phyloP scores from a whole-genome alignment of 2,329 filamentous ascomycete species.

The Colletotrichum sublineola region DNA sequence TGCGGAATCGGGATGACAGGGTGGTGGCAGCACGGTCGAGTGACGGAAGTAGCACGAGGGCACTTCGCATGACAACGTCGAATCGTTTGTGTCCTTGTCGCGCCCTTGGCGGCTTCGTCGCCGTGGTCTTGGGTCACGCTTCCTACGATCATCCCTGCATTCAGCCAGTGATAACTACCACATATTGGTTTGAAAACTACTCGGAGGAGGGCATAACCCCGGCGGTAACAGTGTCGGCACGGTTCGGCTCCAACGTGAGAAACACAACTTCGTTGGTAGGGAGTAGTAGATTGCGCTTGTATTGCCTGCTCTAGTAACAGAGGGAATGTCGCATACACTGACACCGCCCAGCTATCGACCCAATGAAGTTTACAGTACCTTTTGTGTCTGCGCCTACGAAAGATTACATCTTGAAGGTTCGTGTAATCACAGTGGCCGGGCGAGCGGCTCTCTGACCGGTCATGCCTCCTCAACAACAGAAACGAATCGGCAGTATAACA shows the following conservation, averaged over 20 bases:
- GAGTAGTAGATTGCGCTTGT: not conserved
- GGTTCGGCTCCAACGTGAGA: conserved; percentile 9
- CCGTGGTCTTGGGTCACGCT: not conserved
- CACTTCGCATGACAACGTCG: conserved; percentile 27
- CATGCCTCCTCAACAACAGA: conserved; percentile 45
- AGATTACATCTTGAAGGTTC: not conserved
- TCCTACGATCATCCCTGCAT: conserved; percentile 31
- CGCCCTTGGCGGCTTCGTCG: conserved; percentile 14
- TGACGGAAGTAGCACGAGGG: no score
- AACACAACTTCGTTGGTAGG: not conserved
- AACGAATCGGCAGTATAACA: conserved; percentile 53
- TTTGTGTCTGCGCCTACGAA: not conserved
- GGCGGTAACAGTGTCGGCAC: conserved; percentile 2
- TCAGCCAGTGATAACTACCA: not conserved
- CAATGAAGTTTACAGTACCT: not conserved
- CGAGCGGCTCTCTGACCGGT: no score
- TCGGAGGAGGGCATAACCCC: not conserved
- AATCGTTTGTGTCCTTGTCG: conserved; percentile 15
- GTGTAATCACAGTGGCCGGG: not conserved
- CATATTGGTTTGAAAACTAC: conserved; percentile 2
- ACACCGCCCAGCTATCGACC: not conserved
- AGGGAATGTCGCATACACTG: not conserved
- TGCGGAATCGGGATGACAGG: not conserved
- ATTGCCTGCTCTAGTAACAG: not conserved
- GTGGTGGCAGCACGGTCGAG: conserved; percentile 4